phyloP scores from a whole-genome alignment of 495 filamentous ascomycete species.

The Aspergillus steynii region DNA sequence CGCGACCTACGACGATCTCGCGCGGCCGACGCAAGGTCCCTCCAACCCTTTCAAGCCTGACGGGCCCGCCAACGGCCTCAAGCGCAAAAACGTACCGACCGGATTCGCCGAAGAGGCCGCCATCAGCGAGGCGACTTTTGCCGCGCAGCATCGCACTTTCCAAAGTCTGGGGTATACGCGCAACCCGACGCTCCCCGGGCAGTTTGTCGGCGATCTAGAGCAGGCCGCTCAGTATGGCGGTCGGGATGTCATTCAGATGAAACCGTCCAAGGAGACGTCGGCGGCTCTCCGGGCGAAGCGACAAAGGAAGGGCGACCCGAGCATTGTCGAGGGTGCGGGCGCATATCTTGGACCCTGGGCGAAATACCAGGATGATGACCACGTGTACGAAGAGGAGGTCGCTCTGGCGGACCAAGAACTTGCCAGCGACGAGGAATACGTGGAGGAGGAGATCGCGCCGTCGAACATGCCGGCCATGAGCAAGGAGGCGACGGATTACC shows the following conservation, averaged over 20 bases:
- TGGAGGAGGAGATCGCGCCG: constrained; percentile 54
- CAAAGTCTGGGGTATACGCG: constrained; percentile 63
- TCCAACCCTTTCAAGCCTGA: constrained; percentile 75
- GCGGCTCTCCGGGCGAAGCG: constrained; percentile 66
- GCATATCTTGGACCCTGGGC: constrained; percentile 96
- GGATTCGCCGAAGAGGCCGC: constrained; percentile 85
- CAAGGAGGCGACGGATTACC: constrained; percentile 62
- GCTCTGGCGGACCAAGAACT: constrained; percentile 56
- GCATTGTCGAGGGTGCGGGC: constrained; percentile 78
- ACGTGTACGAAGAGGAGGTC: constrained; percentile 61
- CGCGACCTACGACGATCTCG: constrained; percentile 71
- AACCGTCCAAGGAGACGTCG: constrained; percentile 65
- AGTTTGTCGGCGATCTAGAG: constrained; percentile 56
- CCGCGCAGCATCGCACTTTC: constrained; percentile 74
- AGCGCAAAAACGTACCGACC: constrained; percentile 89
- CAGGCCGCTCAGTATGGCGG: constrained; percentile 52
- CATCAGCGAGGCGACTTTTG: constrained; percentile 87
- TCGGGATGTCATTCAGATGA: constrained; percentile 58
- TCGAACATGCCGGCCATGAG: constrained; percentile 52
- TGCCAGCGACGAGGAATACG: constrained; percentile 79
- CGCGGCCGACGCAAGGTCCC: constrained; percentile 68
- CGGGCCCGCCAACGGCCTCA: constrained; percentile 57
- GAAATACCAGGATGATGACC: constrained; percentile 65
- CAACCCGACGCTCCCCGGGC: constrained; percentile 52
- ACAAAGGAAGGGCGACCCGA: constrained; percentile 80